Percentiles rank a stretch among this genome's conserved stretches.
Evolutionary conservation across 805 yeast genomes (phyloP).

Genomic region (Tetrapisispora namnaoensis): DNA sequence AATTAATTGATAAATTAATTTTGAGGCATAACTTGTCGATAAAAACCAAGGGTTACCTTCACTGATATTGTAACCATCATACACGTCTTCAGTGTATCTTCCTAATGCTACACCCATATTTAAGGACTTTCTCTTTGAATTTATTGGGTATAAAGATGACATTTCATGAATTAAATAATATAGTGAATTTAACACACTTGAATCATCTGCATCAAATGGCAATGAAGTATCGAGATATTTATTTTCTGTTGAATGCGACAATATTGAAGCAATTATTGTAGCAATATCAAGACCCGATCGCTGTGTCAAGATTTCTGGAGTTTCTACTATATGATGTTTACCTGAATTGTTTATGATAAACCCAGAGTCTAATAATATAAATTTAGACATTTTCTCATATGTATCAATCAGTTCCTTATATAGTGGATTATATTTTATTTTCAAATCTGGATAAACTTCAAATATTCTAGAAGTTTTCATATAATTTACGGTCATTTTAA

Average conservation of each 20-base stretch:
- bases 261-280: conserved; percentile 37
- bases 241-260: conserved; percentile 34
- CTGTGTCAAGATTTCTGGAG: conserved; percentile 35
- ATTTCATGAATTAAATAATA: conserved; percentile 54
- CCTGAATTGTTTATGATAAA: conserved; percentile 26
- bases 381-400: conserved; percentile 17
- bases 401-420: conserved; percentile 12
- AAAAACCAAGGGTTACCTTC: conserved; percentile 95
- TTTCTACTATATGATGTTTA: conserved; percentile 56
- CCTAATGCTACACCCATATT: conserved; percentile 60
- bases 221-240: conserved; percentile 16
- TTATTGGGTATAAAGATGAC: conserved; percentile 70
- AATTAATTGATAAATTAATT: conserved; percentile 47
- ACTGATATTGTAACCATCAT: conserved; percentile 60
- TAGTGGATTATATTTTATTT: conserved; percentile 15
- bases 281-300: conserved; percentile 67
- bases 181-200: conserved; percentile 52
- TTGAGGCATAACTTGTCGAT: conserved; percentile 60
- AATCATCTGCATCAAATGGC: conserved; percentile 56
- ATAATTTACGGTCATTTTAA: conserved; percentile 45
- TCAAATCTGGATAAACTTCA: conserved; percentile 8
- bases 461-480: conserved; percentile 12
- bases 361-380: conserved; percentile 25
- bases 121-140: conserved; percentile 30
- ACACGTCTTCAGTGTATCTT: conserved; percentile 86